Conservation (phyloP, 75 land plant genomes). For the Ceratopteris richardii region DNA sequence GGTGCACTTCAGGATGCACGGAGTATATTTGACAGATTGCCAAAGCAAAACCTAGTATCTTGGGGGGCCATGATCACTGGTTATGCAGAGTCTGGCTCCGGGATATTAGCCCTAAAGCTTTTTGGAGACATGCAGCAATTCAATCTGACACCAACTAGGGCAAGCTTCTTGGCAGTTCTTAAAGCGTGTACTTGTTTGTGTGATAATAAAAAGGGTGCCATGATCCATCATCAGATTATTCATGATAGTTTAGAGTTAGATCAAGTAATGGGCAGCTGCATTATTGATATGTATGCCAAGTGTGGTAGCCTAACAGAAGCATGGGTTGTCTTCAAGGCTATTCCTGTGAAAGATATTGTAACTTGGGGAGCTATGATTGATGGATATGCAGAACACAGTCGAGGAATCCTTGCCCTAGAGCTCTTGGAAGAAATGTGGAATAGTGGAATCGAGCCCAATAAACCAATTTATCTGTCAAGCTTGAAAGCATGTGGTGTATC, state of each 20-base stretch:
- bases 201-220: constrained; percentile 28
- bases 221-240: constrained; percentile 19
- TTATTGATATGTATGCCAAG: constrained; percentile 55
- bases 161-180: constrained; percentile 25
- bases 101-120: constrained; percentile 17
- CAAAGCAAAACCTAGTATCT: constrained; percentile 13
- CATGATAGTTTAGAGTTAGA: neutral
- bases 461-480: neutral
- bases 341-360: constrained; percentile 43
- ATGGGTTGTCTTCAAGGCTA: constrained; percentile 16
- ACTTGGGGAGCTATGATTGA: constrained; percentile 61
- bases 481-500: neutral
- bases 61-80: constrained; percentile 28
- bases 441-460: neutral
- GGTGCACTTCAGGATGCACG: constrained; percentile 16
- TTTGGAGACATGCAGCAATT: constrained; percentile 25
- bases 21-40: constrained; percentile 19
- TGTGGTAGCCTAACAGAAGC: constrained; percentile 36
- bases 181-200: constrained; percentile 39
- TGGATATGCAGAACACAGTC: constrained; percentile 6
- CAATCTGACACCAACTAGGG: constrained; percentile 26
- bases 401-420: neutral
- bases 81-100: constrained; percentile 8
- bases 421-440: neutral
- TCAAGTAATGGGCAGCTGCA: constrained; percentile 28